A percentile compares a stretch with the other conserved stretches of the same genome.
These are phyloP conservation scores for Posidonia oceanica DNA, from an alignment of 116 monocot species.

Conservation along the genomic window DNA sequence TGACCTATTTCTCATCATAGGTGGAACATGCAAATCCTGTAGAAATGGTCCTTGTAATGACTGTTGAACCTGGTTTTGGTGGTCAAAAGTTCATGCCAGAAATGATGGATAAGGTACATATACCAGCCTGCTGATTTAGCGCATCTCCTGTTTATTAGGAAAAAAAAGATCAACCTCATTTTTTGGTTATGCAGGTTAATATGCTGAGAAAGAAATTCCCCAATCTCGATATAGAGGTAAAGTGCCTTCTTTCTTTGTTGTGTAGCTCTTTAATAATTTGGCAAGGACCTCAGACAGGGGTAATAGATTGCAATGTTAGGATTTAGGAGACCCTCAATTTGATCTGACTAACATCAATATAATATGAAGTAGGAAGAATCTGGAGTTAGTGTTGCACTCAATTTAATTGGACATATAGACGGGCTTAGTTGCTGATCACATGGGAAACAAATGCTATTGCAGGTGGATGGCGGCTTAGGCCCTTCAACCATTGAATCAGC, in stretches of 20 bases:
- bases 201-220: conserved; percentile 73
- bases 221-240: conserved; percentile 84
- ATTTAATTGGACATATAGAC: too few relatives aligned
- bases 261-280: neutral
- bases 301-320: too few relatives aligned
- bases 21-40: conserved; percentile 78
- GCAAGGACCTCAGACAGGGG: too few relatives aligned
- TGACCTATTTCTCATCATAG: conserved; percentile 8
- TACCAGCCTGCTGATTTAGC: neutral
- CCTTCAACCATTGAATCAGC: conserved; percentile 75
- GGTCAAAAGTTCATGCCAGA: conserved; percentile 96
- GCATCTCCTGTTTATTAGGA: neutral
- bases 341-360: too few relatives aligned
- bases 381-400: too few relatives aligned
- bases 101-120: conserved; percentile 83
- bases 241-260: neutral
- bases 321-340: too few relatives aligned
- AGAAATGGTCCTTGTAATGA: conserved; percentile 93
- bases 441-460: conserved; percentile 3
- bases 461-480: conserved; percentile 97
- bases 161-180: neutral
- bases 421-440: too few relatives aligned
- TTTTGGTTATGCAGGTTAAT: conserved; percentile 36
- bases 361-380: too few relatives aligned
- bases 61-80: conserved; percentile 96